A percentile compares a stretch with the other conserved stretches of the same genome.
Conservation (phyloP, 2,329 filamentous ascomycete species). For the Colletotrichum chlorophyti region DNA sequence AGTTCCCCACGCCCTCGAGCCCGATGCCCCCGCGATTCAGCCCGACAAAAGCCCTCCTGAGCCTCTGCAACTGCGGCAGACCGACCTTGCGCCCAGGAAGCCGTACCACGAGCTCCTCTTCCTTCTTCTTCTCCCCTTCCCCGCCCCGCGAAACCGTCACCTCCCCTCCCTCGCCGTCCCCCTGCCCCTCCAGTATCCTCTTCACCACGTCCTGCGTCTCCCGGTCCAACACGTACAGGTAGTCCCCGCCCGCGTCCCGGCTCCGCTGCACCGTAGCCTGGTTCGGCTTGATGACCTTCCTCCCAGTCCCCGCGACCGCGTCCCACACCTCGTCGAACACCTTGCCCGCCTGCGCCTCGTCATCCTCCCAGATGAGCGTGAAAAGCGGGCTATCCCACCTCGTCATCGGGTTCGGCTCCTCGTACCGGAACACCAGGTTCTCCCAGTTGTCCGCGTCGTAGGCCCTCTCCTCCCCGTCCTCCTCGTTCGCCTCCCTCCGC, state of each 20-base stretch:
- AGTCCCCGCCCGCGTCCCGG: conserved; percentile 72
- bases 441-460: conserved; percentile 72
- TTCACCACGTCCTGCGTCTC: conserved; percentile 80
- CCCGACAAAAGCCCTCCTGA: conserved; percentile 78
- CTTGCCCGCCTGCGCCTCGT: conserved; percentile 59
- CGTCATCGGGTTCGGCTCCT: conserved; percentile 86
- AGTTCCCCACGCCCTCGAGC: conserved; percentile 59
- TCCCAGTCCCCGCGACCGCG: conserved; percentile 67
- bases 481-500: conserved; percentile 37
- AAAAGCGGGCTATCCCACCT: conserved; percentile 87
- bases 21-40: conserved; percentile 76
- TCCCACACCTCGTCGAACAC: conserved; percentile 78
- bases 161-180: conserved; percentile 67
- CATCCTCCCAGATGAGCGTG: conserved; percentile 79
- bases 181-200: conserved; percentile 72
- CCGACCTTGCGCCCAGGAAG: conserved; percentile 72
- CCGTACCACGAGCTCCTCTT: conserved; percentile 62
- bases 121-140: conserved; percentile 32
- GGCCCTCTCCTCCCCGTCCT: conserved; percentile 43
- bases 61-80: conserved; percentile 77
- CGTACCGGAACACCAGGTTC: conserved; percentile 81
- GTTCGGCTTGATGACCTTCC: conserved; percentile 75
- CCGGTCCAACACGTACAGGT: conserved; percentile 80
- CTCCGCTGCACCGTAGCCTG: conserved; percentile 73
- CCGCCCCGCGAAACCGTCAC: conserved; percentile 54